Conservation (phyloP, 805 yeast genomes). For the Hanseniaspora meyeri region DNA sequence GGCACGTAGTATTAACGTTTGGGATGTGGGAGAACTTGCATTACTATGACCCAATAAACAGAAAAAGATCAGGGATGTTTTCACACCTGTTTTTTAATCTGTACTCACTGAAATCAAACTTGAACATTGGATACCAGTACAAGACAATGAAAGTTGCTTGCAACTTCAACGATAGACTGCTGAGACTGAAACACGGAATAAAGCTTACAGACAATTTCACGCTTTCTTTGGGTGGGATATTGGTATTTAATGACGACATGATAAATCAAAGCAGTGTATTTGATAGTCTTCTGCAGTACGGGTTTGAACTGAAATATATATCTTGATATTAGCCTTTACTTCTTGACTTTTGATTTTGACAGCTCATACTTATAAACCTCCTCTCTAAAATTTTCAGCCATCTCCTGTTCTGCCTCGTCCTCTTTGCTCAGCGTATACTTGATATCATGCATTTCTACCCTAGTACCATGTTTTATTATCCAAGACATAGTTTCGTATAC, state of each 20-base stretch:
- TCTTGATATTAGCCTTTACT: constrained; percentile 12
- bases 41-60: constrained; percentile 45
- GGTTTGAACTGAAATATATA: constrained; percentile 25
- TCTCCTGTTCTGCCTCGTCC: constrained; percentile 52
- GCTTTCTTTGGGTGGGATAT: constrained; percentile 12
- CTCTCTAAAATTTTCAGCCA: constrained; percentile 53
- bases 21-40: constrained; percentile 14
- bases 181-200: constrained; percentile 44
- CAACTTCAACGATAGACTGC: constrained; percentile 34
- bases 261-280: background rate
- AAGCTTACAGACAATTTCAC: constrained; percentile 12
- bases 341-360: constrained; percentile 28
- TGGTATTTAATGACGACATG: constrained; percentile 7
- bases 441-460: constrained; percentile 49
- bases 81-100: constrained; percentile 81
- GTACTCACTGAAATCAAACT: constrained; percentile 78
- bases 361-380: constrained; percentile 44
- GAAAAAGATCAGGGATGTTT: constrained; percentile 65
- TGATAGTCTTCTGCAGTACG: constrained; percentile 20
- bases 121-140: constrained; percentile 52
- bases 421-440: constrained; percentile 68
- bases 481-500: constrained; percentile 44
- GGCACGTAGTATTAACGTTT: constrained; percentile 72
- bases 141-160: constrained; percentile 7
- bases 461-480: constrained; percentile 45